phyloP scores from a whole-genome alignment of 169 alveolate species.

The Cryptosporidium sp. region DNA sequence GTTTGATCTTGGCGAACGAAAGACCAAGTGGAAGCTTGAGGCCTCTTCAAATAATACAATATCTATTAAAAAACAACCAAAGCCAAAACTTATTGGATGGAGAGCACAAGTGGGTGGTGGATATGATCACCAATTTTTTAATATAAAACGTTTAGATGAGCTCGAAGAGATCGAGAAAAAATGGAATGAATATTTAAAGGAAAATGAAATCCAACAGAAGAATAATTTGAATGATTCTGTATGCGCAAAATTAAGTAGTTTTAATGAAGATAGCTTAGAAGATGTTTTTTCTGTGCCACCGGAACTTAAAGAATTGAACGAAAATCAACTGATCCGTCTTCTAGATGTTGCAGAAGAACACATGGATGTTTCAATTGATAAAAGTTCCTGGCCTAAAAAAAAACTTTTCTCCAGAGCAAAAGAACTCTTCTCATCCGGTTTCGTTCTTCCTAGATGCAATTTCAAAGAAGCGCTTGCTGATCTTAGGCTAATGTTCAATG shows the following conservation, averaged over 20 bases:
- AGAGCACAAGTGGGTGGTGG: constrained; percentile 92
- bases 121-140: constrained; percentile 92
- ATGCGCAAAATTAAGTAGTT: background rate
- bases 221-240: background rate
- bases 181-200: constrained; percentile 83
- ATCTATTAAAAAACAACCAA: constrained; percentile 80
- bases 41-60: constrained; percentile 77
- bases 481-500: constrained; percentile 47
- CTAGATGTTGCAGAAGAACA: constrained; percentile 71
- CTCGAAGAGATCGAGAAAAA: constrained; percentile 84
- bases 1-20: constrained; percentile 87
- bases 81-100: constrained; percentile 90
- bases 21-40: constrained; percentile 86
- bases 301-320: constrained; percentile 59
- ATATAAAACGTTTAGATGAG: constrained; percentile 82
- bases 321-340: constrained; percentile 23
- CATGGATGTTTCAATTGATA: constrained; percentile 65
- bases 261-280: background rate
- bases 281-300: constrained; percentile 69
- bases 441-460: constrained; percentile 69
- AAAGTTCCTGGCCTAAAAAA: constrained; percentile 63
- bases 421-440: constrained; percentile 39
- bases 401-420: constrained; percentile 48
- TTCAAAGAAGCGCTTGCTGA: constrained; percentile 53
- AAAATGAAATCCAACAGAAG: constrained; percentile 25